phyloP scores from a whole-genome alignment of 2,329 filamentous ascomycete species.

The Fusarium sp. region DNA sequence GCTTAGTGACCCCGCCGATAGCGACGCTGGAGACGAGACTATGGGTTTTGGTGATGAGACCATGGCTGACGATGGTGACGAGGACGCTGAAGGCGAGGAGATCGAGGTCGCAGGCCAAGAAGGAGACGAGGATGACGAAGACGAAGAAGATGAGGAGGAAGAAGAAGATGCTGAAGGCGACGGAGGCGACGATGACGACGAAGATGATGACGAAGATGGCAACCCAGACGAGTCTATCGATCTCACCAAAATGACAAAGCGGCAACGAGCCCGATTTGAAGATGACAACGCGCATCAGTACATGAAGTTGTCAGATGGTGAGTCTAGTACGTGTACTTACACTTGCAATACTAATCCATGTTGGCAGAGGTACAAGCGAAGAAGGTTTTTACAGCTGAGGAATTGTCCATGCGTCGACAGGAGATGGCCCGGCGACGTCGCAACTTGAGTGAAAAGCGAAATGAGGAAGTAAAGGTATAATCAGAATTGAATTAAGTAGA shows the following conservation, averaged over 20 bases:
- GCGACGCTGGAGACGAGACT: slow-evolving; percentile 54
- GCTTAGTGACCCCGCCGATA: slow-evolving; percentile 63
- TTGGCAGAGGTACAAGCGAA: slow-evolving; percentile 69
- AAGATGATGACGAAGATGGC: slow-evolving; percentile 53
- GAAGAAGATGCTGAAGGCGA: slow-evolving; percentile 48
- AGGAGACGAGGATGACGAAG: slow-evolving; percentile 54
- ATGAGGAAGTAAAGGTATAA: slow-evolving; percentile 69
- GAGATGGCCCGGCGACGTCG: slow-evolving; percentile 70
- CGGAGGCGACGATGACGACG: slow-evolving; percentile 53
- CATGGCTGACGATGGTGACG: slow-evolving; percentile 55
- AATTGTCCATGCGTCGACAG: slow-evolving; percentile 68
- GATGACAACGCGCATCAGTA: slow-evolving; percentile 60
- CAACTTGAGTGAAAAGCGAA: slow-evolving; percentile 71
- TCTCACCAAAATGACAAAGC: slow-evolving; percentile 68
- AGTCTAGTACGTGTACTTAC: slow-evolving; percentile 30
- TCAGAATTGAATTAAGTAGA: not conserved
- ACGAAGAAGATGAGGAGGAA: slow-evolving; percentile 51
- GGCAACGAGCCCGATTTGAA: slow-evolving; percentile 67
- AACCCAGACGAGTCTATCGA: slow-evolving; percentile 63
- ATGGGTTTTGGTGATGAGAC: slow-evolving; percentile 56
- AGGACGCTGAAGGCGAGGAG: slow-evolving; percentile 60
- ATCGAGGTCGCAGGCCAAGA: slow-evolving; percentile 54
- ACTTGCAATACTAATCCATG: slow-evolving; percentile 10
- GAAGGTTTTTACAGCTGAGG: slow-evolving; percentile 69
- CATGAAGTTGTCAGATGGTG: slow-evolving; percentile 70